phyloP scores from a whole-genome alignment of 768 basidiomycete species.

The Suillus weaverae region DNA sequence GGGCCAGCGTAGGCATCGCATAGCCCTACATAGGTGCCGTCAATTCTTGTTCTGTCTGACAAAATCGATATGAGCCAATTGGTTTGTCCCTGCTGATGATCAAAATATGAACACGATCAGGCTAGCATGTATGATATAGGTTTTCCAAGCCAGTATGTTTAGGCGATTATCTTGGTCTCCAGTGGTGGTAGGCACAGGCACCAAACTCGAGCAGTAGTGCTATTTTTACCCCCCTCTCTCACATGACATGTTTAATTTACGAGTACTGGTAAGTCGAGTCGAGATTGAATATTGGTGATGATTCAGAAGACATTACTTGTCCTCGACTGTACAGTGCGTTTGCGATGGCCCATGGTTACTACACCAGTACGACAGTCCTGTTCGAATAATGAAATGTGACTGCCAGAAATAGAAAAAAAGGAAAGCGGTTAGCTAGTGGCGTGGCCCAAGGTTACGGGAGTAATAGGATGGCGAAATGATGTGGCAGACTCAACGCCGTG shows the following conservation, averaged over 20 bases:
- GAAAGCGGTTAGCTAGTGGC: slow-evolving; percentile 15
- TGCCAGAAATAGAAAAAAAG: slow-evolving; percentile 27
- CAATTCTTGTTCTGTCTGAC: neutral
- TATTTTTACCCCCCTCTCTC: neutral
- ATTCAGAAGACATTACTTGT: no score
- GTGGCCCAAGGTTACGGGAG: slow-evolving; percentile 20
- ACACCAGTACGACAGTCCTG: neutral
- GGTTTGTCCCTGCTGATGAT: neutral
- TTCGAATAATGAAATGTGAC: neutral
- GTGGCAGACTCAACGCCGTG: slow-evolving; percentile 26
- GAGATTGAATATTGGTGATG: no score
- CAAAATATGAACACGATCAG: neutral
- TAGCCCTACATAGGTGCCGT: neutral
- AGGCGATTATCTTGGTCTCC: neutral
- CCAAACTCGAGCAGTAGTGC: neutral
- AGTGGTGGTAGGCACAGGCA: slow-evolving; percentile 4
- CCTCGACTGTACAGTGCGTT: neutral
- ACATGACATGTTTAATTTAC: neutral
- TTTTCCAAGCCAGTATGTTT: neutral
- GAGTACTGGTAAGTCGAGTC: no score
- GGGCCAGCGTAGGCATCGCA: neutral
- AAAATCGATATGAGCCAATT: neutral
- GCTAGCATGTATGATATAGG: neutral
- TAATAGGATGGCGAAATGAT: slow-evolving; percentile 23
- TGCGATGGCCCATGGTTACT: neutral